A percentile compares a stretch with the other conserved stretches of the same genome.
Evolutionary conservation across 2,329 filamentous ascomycete genomes (phyloP).

Genomic region (Xylariaceae sp.): DNA sequence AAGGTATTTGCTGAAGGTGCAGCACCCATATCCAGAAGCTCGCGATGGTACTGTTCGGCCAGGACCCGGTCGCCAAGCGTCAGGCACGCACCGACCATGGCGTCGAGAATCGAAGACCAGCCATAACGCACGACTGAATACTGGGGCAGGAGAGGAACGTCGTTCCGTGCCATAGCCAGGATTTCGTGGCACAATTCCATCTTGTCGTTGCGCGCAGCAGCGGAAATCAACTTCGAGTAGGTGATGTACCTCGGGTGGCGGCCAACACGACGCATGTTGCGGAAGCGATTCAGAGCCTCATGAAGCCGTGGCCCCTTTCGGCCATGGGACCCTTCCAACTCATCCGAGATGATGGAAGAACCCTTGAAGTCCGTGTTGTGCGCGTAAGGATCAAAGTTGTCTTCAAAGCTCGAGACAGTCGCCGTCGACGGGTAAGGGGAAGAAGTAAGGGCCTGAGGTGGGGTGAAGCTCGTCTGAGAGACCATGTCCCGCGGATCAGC

Average conservation of each 20-base stretch:
- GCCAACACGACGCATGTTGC: conserved; percentile 86
- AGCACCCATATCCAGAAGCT: conserved; percentile 82
- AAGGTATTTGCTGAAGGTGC: conserved; percentile 96
- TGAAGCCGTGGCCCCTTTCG: conserved; percentile 66
- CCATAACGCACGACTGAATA: conserved; percentile 87
- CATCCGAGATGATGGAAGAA: conserved; percentile 81
- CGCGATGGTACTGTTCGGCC: conserved; percentile 83
- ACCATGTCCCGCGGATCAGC: conserved; percentile 46
- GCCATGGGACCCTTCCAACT: conserved; percentile 73
- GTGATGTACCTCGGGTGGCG: conserved; percentile 93
- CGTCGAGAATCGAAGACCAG: conserved; percentile 92
- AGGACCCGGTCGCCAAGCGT: conserved; percentile 71
- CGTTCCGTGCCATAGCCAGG: conserved; percentile 77
- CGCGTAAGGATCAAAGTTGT: conserved; percentile 85
- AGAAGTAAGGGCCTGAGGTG: conserved; percentile 39
- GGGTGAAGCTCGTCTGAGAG: conserved; percentile 33
- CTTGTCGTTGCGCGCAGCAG: conserved; percentile 78
- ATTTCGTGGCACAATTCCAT: conserved; percentile 79
- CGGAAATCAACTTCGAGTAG: conserved; percentile 89
- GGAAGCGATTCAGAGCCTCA: conserved; percentile 76
- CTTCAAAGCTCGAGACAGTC: conserved; percentile 59
- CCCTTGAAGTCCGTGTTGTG: conserved; percentile 89
- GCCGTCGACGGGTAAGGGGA: conserved; percentile 48
- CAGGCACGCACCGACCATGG: conserved; percentile 90
- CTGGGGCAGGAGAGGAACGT: conserved; percentile 77